These are phyloP conservation scores for Phytophthora fragariae DNA, from an alignment of 352 stramenopile species.

Conservation along the genomic window DNA sequence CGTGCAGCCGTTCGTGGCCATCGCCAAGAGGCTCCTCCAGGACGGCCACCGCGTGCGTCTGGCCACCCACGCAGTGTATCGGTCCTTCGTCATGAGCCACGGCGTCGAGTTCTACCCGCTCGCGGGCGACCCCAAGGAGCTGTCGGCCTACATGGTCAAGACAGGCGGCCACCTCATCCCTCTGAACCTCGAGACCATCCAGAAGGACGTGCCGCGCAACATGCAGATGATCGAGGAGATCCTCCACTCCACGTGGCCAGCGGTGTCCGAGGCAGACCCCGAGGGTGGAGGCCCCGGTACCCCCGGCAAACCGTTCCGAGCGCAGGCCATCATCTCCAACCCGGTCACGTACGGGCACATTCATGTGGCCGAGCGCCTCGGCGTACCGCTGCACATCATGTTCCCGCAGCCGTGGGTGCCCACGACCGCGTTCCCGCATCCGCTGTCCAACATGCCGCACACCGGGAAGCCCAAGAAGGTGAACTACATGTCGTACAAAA, in stretches of 20 bases:
- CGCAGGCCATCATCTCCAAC: constrained; percentile 95
- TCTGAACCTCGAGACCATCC: constrained; percentile 64
- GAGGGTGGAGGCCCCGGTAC: constrained; percentile 60
- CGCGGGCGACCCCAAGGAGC: constrained; percentile 75
- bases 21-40: constrained; percentile 83
- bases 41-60: constrained; percentile 93
- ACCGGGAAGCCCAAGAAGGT: constrained; percentile 56
- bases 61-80: constrained; percentile 90
- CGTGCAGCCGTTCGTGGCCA: constrained; percentile 87
- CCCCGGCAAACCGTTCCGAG: constrained; percentile 71
- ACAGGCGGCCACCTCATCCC: constrained; percentile 82
- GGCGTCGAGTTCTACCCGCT: constrained; percentile 85
- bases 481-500: constrained; percentile 90
- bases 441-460: constrained; percentile 88
- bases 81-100: constrained; percentile 81
- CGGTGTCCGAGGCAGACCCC: constrained; percentile 80
- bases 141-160: constrained; percentile 93
- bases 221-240: constrained; percentile 93
- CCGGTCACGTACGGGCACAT: constrained; percentile 93
- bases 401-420: constrained; percentile 93
- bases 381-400: constrained; percentile 95
- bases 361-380: constrained; percentile 93
- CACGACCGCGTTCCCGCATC: constrained; percentile 92
- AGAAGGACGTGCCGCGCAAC: constrained; percentile 84
- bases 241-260: constrained; percentile 88